A percentile compares a stretch with the other conserved stretches of the same genome.
phyloP scores from a whole-genome alignment of 176 grass and related monocot genomes.

The Oryza coarctata region DNA sequence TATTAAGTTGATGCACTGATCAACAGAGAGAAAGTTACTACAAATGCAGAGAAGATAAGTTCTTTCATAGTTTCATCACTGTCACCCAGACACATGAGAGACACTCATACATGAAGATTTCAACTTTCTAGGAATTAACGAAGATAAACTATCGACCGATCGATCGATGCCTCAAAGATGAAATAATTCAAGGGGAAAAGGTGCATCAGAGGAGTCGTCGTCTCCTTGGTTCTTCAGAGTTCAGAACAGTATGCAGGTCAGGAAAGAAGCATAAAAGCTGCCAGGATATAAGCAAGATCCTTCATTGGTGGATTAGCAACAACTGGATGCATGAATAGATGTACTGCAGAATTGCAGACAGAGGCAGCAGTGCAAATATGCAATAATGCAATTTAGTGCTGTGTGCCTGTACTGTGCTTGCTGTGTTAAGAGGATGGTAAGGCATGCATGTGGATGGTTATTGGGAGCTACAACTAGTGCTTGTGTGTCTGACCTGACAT shows the following conservation, averaged over 20 bases:
- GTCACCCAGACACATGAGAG: constrained; percentile 23
- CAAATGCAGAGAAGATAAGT: neutral
- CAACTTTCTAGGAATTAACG: neutral
- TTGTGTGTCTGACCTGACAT: neutral
- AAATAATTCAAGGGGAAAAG: constrained; percentile 46
- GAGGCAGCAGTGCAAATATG: neutral
- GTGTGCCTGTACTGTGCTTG: neutral
- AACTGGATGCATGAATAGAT: constrained; percentile 2
- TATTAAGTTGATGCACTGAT: neutral
- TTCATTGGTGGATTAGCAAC: constrained; percentile 18
- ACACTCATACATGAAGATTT: neutral
- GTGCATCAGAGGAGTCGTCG: constrained; percentile 11
- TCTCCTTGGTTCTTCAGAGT: constrained; percentile 35
- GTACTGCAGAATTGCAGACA: neutral
- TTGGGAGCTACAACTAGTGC: neutral
- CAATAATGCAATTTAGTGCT: neutral
- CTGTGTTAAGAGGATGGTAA: constrained; percentile 25
- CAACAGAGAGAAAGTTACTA: no score
- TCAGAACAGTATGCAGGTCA: neutral
- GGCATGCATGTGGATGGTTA: neutral
- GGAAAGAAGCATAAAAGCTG: constrained; percentile 23
- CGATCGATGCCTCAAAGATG: constrained; percentile 29
- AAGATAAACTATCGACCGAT: neutral
- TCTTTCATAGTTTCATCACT: constrained; percentile 26
- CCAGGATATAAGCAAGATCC: constrained; percentile 23